phyloP scores from a whole-genome alignment of 2,329 filamentous ascomycete species.

The Rhynchosporium agropyri region DNA sequence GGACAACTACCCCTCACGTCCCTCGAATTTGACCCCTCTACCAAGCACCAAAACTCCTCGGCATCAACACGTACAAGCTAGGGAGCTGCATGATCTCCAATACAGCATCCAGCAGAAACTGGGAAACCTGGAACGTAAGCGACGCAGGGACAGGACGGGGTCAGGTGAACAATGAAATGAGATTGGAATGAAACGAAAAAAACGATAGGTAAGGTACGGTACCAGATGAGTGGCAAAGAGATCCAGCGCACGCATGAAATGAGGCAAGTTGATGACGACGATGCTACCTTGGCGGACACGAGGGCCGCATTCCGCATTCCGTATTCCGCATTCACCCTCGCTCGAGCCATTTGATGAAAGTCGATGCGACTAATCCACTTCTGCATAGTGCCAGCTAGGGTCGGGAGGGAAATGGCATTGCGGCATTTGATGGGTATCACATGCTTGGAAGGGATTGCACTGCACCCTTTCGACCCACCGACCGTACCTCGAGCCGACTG shows the following conservation, averaged over 20 bases:
- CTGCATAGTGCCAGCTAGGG: not conserved
- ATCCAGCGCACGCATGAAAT: too few species aligned
- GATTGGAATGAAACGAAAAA: too few species aligned
- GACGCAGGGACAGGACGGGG: too few species aligned
- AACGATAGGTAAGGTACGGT: too few species aligned
- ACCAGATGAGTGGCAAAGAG: too few species aligned
- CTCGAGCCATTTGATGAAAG: not conserved
- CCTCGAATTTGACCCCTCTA: not conserved
- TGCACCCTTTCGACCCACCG: too few species aligned
- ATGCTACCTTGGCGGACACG: too few species aligned
- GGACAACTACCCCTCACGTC: not conserved
- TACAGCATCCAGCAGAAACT: not conserved
- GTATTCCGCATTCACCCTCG: too few species aligned
- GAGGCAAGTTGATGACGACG: too few species aligned
- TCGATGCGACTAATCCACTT: not conserved
- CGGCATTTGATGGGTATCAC: constrained; percentile 14
- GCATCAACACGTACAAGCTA: not conserved
- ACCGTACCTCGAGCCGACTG: too few species aligned
- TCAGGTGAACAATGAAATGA: too few species aligned
- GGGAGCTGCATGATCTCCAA: constrained; percentile 7
- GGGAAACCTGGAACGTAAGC: not conserved
- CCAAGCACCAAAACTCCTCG: constrained; percentile 1
- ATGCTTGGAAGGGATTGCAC: constrained; percentile 8
- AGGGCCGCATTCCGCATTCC: too few species aligned
- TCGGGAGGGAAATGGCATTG: not conserved